Percentiles rank a stretch among this genome's conserved stretches.
These are phyloP conservation scores for Fonsecaea monophora DNA, from an alignment of 2,329 filamentous ascomycete genomes.

Conservation along the genomic window DNA sequence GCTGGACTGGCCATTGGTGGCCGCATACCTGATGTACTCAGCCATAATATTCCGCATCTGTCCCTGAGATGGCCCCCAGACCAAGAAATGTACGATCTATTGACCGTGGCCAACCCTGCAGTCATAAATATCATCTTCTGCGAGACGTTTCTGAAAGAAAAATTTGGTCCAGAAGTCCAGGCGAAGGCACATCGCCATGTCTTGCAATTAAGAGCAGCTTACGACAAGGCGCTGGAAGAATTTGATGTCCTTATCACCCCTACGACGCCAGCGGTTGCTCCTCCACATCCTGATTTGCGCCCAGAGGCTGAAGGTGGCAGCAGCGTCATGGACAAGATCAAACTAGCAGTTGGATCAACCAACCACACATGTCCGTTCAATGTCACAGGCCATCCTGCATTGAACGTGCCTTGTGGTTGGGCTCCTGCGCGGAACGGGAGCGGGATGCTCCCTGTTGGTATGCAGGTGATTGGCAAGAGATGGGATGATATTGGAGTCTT, in stretches of 20 bases:
- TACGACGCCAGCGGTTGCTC: constrained; percentile 55
- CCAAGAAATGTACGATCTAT: constrained; percentile 53
- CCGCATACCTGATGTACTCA: constrained; percentile 45
- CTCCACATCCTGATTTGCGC: constrained; percentile 48
- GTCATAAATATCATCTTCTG: constrained; percentile 55
- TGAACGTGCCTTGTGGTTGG: constrained; percentile 57
- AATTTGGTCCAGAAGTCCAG: constrained; percentile 45
- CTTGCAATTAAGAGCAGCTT: constrained; percentile 56
- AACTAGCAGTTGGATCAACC: constrained; percentile 54
- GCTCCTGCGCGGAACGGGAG: constrained; percentile 44
- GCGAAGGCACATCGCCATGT: constrained; percentile 58
- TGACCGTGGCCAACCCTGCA: constrained; percentile 55
- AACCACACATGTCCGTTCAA: constrained; percentile 59
- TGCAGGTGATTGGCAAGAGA: constrained; percentile 60
- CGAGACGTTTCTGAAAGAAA: constrained; percentile 43
- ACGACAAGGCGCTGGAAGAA: constrained; percentile 53
- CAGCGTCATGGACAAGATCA: constrained; percentile 51
- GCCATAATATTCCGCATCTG: constrained; percentile 44
- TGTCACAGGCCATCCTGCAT: constrained; percentile 58
- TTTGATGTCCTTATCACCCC: constrained; percentile 60
- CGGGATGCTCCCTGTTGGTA: constrained; percentile 57
- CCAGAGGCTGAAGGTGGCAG: constrained; percentile 39
- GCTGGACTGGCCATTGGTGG: constrained; percentile 43
- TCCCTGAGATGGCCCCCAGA: constrained; percentile 46
- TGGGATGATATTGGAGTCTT: constrained; percentile 43